phyloP scores from a whole-genome alignment of 345 rosid genomes.

The Jatropha curcas region DNA sequence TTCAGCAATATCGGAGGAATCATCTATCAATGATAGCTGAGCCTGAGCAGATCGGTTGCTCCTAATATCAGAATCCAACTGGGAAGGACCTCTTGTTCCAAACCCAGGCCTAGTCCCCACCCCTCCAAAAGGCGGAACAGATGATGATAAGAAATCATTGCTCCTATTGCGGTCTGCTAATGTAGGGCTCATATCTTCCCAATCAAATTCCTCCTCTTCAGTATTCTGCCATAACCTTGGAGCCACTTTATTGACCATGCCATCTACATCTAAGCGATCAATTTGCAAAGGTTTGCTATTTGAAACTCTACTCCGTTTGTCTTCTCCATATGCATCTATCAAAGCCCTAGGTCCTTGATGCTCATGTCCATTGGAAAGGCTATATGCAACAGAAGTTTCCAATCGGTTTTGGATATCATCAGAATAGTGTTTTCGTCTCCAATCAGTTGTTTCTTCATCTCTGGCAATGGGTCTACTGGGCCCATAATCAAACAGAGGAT shows the following conservation, averaged over 20 bases:
- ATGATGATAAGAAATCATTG: slow-evolving; percentile 49
- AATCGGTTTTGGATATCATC: slow-evolving; percentile 44
- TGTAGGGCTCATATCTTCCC: slow-evolving; percentile 99
- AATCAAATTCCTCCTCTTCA: slow-evolving; percentile 98
- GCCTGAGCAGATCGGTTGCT: slow-evolving; percentile 38
- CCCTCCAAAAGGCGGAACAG: slow-evolving; percentile 47
- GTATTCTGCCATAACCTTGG: slow-evolving; percentile 88
- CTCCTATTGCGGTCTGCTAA: slow-evolving; percentile 54
- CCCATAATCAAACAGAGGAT: slow-evolving; percentile 55
- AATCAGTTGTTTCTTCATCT: slow-evolving; percentile 57
- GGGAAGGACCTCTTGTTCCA: slow-evolving; percentile 41
- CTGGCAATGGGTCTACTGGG: slow-evolving; percentile 44
- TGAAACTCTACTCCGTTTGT: slow-evolving; percentile 53
- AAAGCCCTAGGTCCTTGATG: slow-evolving; percentile 82
- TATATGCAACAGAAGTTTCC: slow-evolving; percentile 39
- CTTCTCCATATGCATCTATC: slow-evolving; percentile 95
- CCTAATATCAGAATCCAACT: slow-evolving; percentile 45
- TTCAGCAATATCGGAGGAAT: slow-evolving; percentile 34
- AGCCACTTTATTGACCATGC: slow-evolving; percentile 51
- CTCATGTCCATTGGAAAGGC: slow-evolving; percentile 52
- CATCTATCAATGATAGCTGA: slow-evolving; percentile 42
- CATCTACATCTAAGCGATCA: slow-evolving; percentile 54
- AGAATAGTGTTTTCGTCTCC: slow-evolving; percentile 53
- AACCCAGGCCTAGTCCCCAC: slow-evolving; percentile 47
- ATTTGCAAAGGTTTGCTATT: slow-evolving; percentile 45